Evolutionary conservation across 2,329 filamentous ascomycete species (phyloP).

Genomic region (Scedosporium apiospermum): DNA sequence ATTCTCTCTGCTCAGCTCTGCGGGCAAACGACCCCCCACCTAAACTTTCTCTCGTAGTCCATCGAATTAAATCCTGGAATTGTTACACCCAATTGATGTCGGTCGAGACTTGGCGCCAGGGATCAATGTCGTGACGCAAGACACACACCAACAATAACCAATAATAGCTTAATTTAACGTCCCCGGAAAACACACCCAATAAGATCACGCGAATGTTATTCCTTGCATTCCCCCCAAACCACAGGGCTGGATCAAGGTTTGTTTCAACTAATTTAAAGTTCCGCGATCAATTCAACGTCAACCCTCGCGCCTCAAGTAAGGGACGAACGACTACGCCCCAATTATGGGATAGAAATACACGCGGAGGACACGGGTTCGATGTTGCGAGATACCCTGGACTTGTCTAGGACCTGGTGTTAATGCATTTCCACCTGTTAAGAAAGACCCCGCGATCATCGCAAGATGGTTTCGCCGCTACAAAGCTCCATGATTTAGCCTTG

Average conservation of each 20-base stretch:
- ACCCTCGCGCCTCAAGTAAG: neutral
- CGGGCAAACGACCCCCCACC: neutral
- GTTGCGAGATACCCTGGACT: no score
- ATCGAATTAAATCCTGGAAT: no score
- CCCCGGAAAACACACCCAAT: neutral
- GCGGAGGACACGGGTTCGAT: no score
- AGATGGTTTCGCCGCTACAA: no score
- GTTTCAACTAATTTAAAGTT: neutral
- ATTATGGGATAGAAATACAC: no score
- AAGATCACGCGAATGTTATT: neutral
- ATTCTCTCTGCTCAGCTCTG: no score
- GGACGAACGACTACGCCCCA: no score
- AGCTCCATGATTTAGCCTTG: no score
- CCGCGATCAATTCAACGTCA: neutral
- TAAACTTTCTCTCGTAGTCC: neutral
- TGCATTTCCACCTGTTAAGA: no score
- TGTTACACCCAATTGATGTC: no score
- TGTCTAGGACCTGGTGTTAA: no score
- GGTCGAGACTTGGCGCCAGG: neutral
- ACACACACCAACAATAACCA: neutral
- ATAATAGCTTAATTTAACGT: neutral
- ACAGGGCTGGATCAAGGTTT: neutral
- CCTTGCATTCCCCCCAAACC: neutral
- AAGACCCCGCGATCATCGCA: no score
- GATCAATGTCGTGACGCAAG: neutral